phyloP scores from a whole-genome alignment of 75 land plant species.

The Cryptomeria japonica region DNA sequence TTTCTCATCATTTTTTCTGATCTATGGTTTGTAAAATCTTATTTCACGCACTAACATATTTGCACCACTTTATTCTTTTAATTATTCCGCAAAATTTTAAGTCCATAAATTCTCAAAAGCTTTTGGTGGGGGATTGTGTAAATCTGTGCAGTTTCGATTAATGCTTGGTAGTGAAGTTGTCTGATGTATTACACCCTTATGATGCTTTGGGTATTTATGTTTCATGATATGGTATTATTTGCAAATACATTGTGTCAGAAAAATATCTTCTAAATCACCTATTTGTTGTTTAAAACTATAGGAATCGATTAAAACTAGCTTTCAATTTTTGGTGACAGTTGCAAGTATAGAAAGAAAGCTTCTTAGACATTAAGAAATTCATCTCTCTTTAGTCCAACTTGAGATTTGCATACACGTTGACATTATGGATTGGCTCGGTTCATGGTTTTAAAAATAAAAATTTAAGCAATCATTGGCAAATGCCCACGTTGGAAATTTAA shows the following conservation, averaged over 20 bases:
- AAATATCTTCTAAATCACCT: not conserved
- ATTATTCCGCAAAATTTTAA: not conserved
- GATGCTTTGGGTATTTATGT: not conserved
- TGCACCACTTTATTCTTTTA: not conserved
- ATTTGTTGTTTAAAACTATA: not conserved
- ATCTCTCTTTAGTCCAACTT: not conserved
- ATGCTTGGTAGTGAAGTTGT: not conserved
- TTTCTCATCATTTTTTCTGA: too few relatives aligned
- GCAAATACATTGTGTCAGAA: not conserved
- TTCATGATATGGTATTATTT: not conserved
- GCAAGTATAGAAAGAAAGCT: not conserved
- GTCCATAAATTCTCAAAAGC: not conserved
- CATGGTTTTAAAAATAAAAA: not conserved
- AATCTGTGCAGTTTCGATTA: not conserved
- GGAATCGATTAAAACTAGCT: not conserved
- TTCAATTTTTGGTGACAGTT: not conserved
- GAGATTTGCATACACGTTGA: not conserved
- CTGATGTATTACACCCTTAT: not conserved
- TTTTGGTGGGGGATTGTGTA: not conserved
- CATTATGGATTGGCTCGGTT: not conserved
- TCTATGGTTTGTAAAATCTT: too few relatives aligned
- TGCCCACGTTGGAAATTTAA: not conserved
- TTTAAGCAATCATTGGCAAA: not conserved
- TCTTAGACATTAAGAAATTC: not conserved
- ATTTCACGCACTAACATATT: not conserved